Conservation (phyloP, 768 basidiomycete genomes). For the Leccinum barrowsii region DNA sequence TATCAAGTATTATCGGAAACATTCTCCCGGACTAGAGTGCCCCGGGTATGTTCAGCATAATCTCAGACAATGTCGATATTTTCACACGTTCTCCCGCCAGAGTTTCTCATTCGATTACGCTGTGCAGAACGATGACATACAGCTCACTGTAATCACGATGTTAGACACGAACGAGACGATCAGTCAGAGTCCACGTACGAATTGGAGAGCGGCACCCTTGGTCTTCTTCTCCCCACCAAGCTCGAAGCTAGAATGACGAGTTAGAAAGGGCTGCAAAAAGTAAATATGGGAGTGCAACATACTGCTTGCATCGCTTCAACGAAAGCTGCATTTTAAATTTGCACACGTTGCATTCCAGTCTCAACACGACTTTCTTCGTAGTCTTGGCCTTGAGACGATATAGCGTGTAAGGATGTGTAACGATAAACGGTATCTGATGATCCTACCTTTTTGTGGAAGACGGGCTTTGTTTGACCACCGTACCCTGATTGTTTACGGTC, state of each 20-base stretch:
- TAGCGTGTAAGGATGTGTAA: not conserved
- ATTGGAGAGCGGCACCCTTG: constrained; percentile 92
- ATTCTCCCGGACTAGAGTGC: no score
- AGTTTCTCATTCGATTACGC: no score
- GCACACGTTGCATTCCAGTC: constrained; percentile 97
- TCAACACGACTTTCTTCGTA: constrained; percentile 98
- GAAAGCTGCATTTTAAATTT: constrained; percentile 97
- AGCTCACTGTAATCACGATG: constrained; percentile 17
- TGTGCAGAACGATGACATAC: constrained; percentile 3
- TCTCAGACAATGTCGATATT: no score
- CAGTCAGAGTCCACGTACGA: constrained; percentile 55
- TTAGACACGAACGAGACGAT: constrained; percentile 1
- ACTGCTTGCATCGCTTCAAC: constrained; percentile 99
- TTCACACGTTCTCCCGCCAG: no score
- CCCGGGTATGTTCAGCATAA: no score
- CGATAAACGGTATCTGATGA: not conserved
- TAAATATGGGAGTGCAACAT: constrained; percentile 32
- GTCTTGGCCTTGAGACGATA: constrained; percentile 75
- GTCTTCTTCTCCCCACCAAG: constrained; percentile 99
- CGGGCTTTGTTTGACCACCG: constrained; percentile 99
- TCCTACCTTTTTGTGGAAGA: constrained; percentile 98
- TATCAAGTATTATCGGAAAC: no score
- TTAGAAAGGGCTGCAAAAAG: not conserved
- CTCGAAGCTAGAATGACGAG: constrained; percentile 70
- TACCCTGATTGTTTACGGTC: constrained; percentile 98